Evolutionary conservation across 768 basidiomycete species (phyloP).

Genomic region (Tulasnella sp.): DNA sequence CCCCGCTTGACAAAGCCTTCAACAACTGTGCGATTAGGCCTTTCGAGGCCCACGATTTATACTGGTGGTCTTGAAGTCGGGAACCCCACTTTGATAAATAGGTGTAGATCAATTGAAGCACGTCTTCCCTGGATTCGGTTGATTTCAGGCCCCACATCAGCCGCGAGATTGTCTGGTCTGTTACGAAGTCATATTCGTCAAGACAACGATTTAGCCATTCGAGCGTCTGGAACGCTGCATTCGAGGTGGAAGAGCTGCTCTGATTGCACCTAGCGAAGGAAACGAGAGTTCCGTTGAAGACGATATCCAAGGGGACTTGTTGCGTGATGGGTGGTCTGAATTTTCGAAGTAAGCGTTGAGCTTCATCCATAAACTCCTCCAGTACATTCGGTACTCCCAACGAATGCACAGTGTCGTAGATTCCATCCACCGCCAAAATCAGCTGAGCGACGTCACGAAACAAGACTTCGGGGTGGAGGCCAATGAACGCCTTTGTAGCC

Average conservation of each 20-base stretch:
- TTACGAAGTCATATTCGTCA: background rate
- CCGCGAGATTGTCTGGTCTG: too few species aligned
- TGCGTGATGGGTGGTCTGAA: background rate
- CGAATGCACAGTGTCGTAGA: background rate
- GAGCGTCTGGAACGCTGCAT: background rate
- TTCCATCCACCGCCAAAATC: background rate
- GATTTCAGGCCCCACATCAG: too few species aligned
- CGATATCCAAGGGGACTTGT: background rate
- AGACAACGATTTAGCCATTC: background rate
- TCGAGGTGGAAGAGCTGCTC: background rate
- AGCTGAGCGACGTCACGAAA: too few species aligned
- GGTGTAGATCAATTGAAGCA: too few species aligned
- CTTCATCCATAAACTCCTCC: background rate
- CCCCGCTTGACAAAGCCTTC: too few species aligned
- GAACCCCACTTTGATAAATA: too few species aligned
- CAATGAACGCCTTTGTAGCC: background rate
- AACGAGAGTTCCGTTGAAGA: background rate
- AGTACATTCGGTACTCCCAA: background rate
- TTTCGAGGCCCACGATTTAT: too few species aligned
- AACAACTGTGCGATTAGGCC: too few species aligned
- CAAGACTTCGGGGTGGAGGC: background rate
- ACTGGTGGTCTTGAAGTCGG: too few species aligned
- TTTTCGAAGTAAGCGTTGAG: background rate
- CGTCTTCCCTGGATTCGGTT: too few species aligned
- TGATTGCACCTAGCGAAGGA: background rate